A percentile compares a stretch with the other conserved stretches of the same genome.
phyloP scores from a whole-genome alignment of 164 flowering plant species.

The Pachysandra terminalis region DNA sequence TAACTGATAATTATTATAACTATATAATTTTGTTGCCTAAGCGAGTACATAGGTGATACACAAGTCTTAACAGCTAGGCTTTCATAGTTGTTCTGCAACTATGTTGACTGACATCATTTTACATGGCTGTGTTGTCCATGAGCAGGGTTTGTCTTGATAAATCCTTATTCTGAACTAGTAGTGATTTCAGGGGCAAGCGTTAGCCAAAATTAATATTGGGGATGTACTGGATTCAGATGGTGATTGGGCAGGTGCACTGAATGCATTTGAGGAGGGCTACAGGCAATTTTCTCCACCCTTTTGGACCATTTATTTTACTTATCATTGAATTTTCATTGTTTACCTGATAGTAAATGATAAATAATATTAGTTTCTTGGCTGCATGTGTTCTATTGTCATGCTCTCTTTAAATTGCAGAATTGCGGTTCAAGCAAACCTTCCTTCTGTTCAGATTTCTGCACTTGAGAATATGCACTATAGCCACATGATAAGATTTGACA shows the following conservation, averaged over 20 bases:
- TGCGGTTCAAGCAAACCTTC: slow-evolving; percentile 66
- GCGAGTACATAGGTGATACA: too few relatives aligned
- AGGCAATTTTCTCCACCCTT: slow-evolving; percentile 35
- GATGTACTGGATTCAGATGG: slow-evolving; percentile 69
- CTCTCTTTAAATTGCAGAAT: slow-evolving; percentile 45
- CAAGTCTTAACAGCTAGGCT: too few relatives aligned
- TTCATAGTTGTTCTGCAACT: too few relatives aligned
- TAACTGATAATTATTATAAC: too few relatives aligned
- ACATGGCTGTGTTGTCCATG: background rate
- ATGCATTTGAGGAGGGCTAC: slow-evolving; percentile 80
- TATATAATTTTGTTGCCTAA: too few relatives aligned
- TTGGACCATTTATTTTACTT: slow-evolving; percentile 1
- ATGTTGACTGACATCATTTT: too few relatives aligned
- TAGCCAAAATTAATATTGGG: slow-evolving; percentile 79
- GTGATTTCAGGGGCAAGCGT: slow-evolving; percentile 79
- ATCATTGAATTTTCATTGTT: slow-evolving; percentile 3
- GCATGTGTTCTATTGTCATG: slow-evolving; percentile 3
- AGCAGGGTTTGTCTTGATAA: background rate
- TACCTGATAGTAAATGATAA: background rate
- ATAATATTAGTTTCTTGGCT: background rate
- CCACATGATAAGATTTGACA: slow-evolving; percentile 91
- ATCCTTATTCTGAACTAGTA: slow-evolving; percentile 10
- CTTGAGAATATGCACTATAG: slow-evolving; percentile 95
- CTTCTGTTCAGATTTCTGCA: slow-evolving; percentile 67
- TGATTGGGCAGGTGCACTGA: slow-evolving; percentile 66